These are phyloP conservation scores for Pneumocystis carinii DNA, from an alignment of 1,139 yeast species.

Conservation along the genomic window DNA sequence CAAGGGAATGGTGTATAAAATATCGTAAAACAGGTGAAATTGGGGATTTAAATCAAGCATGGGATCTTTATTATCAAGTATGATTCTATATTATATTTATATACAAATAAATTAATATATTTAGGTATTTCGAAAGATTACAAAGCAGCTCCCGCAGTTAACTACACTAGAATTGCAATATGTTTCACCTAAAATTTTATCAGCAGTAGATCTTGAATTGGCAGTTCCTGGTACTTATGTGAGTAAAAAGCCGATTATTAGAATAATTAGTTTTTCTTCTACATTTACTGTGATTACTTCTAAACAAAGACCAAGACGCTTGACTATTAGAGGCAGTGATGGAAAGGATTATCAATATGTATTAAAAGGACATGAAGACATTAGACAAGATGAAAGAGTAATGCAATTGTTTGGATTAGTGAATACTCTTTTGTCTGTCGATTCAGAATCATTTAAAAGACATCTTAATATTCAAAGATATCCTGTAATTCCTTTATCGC, in stretches of 20 bases:
- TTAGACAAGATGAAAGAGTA: constrained; percentile 90
- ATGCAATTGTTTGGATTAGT: constrained; percentile 96
- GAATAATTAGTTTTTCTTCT: constrained; percentile 65
- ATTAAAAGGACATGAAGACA: constrained; percentile 94
- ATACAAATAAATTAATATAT: not conserved
- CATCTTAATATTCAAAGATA: constrained; percentile 85
- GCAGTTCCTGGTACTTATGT: constrained; percentile 91
- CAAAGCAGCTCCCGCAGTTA: constrained; percentile 75
- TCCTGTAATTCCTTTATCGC: constrained; percentile 89
- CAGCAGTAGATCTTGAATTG: constrained; percentile 63
- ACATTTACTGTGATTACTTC: constrained; percentile 81
- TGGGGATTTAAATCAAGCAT: constrained; percentile 84
- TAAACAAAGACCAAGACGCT: constrained; percentile 85
- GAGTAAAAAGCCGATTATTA: constrained; percentile 66
- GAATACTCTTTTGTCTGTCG: constrained; percentile 73
- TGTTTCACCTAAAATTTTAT: constrained; percentile 78
- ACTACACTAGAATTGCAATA: constrained; percentile 79
- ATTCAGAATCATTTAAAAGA: constrained; percentile 90
- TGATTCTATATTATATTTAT: not conserved
- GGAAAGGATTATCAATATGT: constrained; percentile 74
- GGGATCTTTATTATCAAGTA: constrained; percentile 92
- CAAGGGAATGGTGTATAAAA: constrained; percentile 82
- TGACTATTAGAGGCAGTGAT: constrained; percentile 70
- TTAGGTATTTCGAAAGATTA: constrained; percentile 55
- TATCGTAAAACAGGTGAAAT: constrained; percentile 73